These are phyloP conservation scores for Aureobasidium melanogenum DNA, from an alignment of 2,329 filamentous ascomycete species.

Conservation along the genomic window DNA sequence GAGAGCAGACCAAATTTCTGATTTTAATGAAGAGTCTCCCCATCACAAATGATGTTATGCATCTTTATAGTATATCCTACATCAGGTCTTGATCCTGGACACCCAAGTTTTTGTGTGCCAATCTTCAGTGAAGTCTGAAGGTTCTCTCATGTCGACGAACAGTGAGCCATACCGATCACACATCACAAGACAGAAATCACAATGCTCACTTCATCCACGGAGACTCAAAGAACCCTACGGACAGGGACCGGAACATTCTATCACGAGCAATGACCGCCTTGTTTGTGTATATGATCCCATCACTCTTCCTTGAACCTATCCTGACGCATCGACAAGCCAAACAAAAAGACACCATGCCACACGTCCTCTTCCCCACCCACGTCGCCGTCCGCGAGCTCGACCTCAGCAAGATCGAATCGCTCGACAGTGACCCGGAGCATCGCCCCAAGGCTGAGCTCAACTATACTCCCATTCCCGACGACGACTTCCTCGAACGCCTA, in stretches of 20 bases:
- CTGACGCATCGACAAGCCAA: background rate
- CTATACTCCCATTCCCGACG: background rate
- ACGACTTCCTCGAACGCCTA: background rate
- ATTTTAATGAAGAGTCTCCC: background rate
- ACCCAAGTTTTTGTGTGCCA: background rate
- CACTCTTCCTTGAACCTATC: background rate
- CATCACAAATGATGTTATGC: background rate
- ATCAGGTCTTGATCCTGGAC: too few species aligned
- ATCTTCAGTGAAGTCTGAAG: background rate
- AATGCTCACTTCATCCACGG: background rate
- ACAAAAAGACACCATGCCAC: background rate
- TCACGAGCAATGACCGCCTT: background rate
- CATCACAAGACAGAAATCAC: background rate
- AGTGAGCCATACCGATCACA: background rate
- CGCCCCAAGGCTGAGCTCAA: background rate
- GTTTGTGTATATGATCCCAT: background rate
- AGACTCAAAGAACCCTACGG: background rate
- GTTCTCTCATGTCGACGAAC: background rate
- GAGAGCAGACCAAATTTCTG: background rate
- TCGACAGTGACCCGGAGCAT: background rate
- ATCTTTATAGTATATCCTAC: background rate
- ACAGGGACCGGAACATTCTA: background rate
- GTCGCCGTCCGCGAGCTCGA: background rate
- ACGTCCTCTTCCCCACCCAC: background rate
- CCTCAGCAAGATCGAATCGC: background rate